These are phyloP conservation scores for Crucihimalaya himalaica DNA, from an alignment of 345 rosid species.

Conservation along the genomic window DNA sequence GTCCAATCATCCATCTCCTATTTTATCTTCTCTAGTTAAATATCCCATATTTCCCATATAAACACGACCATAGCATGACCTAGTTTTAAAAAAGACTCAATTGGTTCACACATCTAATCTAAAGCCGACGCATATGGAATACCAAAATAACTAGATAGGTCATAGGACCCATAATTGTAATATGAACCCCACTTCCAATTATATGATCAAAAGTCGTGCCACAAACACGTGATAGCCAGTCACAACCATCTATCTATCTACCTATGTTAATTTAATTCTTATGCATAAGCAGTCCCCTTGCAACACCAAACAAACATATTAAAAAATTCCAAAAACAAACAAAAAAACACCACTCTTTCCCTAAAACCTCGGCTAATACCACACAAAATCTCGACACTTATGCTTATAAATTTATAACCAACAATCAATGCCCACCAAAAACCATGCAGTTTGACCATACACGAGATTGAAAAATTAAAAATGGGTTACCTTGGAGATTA, in stretches of 20 bases:
- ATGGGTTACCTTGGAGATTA: slow-evolving; percentile 75
- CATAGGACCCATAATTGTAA: slow-evolving; percentile 15
- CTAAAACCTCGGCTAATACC: neutral
- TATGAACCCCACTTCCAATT: slow-evolving; percentile 40
- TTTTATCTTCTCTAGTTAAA: slow-evolving; percentile 1
- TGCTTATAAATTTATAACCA: neutral
- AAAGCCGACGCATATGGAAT: neutral
- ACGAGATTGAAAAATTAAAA: neutral
- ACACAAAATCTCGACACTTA: neutral
- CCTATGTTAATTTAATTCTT: slow-evolving; percentile 32
- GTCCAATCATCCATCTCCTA: neutral
- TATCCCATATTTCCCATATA: neutral
- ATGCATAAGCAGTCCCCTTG: slow-evolving; percentile 31
- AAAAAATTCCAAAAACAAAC: neutral
- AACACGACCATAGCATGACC: slow-evolving; percentile 26
- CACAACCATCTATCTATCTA: slow-evolving; percentile 16
- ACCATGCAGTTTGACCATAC: neutral
- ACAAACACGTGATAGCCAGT: slow-evolving; percentile 34
- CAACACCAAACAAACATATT: slow-evolving; percentile 29
- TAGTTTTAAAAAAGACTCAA: neutral
- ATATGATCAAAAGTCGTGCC: slow-evolving; percentile 42
- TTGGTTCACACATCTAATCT: slow-evolving; percentile 15
- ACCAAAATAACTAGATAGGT: slow-evolving; percentile 29
- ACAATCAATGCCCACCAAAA: slow-evolving; percentile 6
- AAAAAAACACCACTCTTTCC: slow-evolving; percentile 33